phyloP scores from a whole-genome alignment of 2,329 filamentous ascomycete species.

The Sclerotinia sclerotiorum region DNA sequence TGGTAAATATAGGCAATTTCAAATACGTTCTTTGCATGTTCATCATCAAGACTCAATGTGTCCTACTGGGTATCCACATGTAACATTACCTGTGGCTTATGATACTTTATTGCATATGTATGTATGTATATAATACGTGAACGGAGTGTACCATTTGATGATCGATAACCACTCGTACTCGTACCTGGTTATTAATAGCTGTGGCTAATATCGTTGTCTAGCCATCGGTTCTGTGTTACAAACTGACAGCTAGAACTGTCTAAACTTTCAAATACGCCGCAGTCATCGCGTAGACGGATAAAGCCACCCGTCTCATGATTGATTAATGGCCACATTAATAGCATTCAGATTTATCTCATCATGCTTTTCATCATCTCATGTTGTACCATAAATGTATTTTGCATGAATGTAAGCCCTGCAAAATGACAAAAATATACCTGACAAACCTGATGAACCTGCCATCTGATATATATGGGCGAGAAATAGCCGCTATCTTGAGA shows the following conservation, averaged over 20 bases:
- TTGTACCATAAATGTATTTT: neutral
- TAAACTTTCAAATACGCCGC: neutral
- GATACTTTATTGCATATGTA: no score
- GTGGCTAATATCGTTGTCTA: neutral
- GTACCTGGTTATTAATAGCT: neutral
- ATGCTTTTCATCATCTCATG: neutral
- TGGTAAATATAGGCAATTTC: neutral
- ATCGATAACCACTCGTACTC: no score
- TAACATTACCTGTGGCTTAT: neutral
- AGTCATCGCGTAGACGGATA: neutral
- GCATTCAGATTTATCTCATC: neutral
- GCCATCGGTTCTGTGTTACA: neutral
- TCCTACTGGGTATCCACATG: neutral
- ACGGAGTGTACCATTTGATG: no score
- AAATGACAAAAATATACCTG: neutral
- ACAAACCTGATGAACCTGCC: neutral
- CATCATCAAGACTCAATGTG: neutral
- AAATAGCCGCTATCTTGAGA: neutral
- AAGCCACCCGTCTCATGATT: conserved; percentile 1
- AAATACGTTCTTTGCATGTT: neutral
- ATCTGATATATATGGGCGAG: neutral
- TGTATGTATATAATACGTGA: no score
- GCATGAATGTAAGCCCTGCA: conserved; percentile 3
- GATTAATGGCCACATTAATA: neutral
- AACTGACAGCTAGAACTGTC: neutral